phyloP scores from a whole-genome alignment of 164 flowering plant species.

The Taxillus chinensis region DNA sequence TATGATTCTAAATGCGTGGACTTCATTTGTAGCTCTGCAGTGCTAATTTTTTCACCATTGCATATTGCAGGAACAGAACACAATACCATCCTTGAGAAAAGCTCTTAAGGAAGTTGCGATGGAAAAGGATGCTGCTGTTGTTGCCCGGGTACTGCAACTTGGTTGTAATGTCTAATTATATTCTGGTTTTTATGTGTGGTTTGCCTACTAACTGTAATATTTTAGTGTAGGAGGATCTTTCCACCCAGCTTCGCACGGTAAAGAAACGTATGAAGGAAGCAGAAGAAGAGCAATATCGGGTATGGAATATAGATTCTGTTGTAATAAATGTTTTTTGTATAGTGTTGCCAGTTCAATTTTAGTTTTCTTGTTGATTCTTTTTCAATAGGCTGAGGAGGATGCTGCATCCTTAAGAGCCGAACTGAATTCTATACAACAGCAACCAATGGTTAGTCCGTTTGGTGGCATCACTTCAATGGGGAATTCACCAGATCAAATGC shows the following conservation, averaged over 20 bases:
- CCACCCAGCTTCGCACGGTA: constrained; percentile 71
- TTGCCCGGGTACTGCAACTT: constrained; percentile 51
- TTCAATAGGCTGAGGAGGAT: constrained; percentile 84
- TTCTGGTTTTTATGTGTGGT: constrained; percentile 4
- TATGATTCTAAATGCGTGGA: no score
- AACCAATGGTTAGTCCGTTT: constrained; percentile 39
- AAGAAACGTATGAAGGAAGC: constrained; percentile 87
- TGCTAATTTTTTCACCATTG: no score
- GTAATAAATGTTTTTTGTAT: neutral
- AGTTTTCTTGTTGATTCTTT: constrained; percentile 12
- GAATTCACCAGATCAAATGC: constrained; percentile 43
- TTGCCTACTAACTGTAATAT: constrained; percentile 12
- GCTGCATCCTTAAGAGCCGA: constrained; percentile 87
- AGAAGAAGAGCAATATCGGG: constrained; percentile 95
- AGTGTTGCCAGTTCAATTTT: neutral
- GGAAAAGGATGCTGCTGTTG: constrained; percentile 97
- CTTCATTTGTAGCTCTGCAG: no score
- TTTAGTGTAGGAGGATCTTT: constrained; percentile 83
- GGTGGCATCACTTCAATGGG: constrained; percentile 35
- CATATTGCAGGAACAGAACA: constrained; percentile 52
- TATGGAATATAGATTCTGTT: constrained; percentile 21
- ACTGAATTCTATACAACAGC: constrained; percentile 71
- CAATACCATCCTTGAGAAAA: constrained; percentile 71
- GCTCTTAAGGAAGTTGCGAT: constrained; percentile 90
- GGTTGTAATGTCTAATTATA: neutral